Conservation (phyloP, 2,329 filamentous ascomycete genomes). For the Monilinia aucupariae region DNA sequence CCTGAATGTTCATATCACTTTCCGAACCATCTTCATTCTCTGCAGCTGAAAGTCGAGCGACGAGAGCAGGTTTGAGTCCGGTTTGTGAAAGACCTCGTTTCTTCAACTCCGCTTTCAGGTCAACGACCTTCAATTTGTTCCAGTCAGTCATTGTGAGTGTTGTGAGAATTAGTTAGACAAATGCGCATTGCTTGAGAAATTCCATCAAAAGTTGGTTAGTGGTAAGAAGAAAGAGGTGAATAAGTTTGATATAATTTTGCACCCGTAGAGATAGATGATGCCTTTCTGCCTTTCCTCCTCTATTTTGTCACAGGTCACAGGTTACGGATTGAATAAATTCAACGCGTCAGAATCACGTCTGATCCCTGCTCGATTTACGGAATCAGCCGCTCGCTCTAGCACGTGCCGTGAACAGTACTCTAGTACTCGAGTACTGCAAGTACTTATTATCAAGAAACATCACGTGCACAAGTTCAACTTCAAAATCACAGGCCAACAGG, state of each 20-base stretch:
- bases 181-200: constrained; percentile 1
- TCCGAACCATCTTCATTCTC: constrained; percentile 37
- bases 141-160: constrained; percentile 44
- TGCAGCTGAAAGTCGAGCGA: constrained; percentile 54
- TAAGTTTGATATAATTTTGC: not conserved
- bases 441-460: no score
- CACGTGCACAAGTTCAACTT: no score
- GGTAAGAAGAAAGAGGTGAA: not conserved
- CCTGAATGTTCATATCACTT: constrained; percentile 32
- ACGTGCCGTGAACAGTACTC: no score
- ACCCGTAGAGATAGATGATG: not conserved
- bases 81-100: constrained; percentile 61
- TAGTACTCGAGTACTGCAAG: no score
- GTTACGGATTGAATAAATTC: constrained; percentile 11
- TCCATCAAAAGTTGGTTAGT: not conserved
- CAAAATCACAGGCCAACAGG: no score
- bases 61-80: constrained; percentile 66
- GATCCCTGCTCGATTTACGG: not conserved
- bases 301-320: not conserved
- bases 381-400: not conserved
- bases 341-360: constrained; percentile 16
- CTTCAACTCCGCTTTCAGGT: constrained; percentile 71
- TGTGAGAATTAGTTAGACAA: not conserved
- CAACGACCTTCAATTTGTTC: constrained; percentile 62
- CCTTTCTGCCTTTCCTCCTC: not conserved